A percentile compares a stretch with the other conserved stretches of the same genome.
Conservation (phyloP, 768 basidiomycete genomes). For the Dioszegia hungarica region DNA sequence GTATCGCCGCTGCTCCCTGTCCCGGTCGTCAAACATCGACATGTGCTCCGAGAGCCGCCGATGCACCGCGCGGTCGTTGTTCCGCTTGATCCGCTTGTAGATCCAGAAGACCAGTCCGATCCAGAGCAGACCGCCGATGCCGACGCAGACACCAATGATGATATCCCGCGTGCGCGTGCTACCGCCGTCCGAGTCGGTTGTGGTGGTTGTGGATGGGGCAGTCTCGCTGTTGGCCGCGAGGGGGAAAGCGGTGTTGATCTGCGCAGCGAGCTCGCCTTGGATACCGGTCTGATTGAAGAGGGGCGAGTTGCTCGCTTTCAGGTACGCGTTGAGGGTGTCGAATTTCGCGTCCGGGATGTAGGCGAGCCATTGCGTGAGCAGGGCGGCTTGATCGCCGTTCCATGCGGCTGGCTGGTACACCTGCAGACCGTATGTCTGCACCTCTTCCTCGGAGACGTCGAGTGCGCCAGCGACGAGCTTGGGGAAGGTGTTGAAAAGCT, state of each 20-base stretch:
- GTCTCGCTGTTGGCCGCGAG: conserved; percentile 47
- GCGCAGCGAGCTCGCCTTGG: conserved; percentile 58
- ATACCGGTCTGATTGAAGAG: conserved; percentile 63
- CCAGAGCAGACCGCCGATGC: conserved; percentile 72
- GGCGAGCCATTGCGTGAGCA: conserved; percentile 68
- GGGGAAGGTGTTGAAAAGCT: conserved; percentile 73
- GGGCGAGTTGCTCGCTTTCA: conserved; percentile 58
- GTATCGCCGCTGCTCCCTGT: conserved; percentile 16
- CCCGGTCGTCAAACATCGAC: conserved; percentile 39
- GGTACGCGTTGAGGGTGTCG: conserved; percentile 59
- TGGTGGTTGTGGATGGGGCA: conserved; percentile 13
- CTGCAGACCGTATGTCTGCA: conserved; percentile 60
- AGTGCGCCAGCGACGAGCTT: conserved; percentile 54
- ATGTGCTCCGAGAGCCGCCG: conserved; percentile 62
- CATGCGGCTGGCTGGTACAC: conserved; percentile 66
- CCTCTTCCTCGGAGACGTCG: conserved; percentile 49
- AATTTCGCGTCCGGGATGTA: conserved; percentile 63
- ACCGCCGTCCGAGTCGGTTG: conserved; percentile 4
- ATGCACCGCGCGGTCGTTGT: conserved; percentile 63
- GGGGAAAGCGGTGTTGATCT: conserved; percentile 65
- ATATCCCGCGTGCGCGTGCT: conserved; percentile 63
- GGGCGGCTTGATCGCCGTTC: conserved; percentile 53
- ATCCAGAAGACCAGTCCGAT: conserved; percentile 68
- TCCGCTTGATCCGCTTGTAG: conserved; percentile 63
- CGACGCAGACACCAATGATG: conserved; percentile 83